phyloP scores from a whole-genome alignment of 2,329 filamentous ascomycete genomes.

The Diaporthe sp. region DNA sequence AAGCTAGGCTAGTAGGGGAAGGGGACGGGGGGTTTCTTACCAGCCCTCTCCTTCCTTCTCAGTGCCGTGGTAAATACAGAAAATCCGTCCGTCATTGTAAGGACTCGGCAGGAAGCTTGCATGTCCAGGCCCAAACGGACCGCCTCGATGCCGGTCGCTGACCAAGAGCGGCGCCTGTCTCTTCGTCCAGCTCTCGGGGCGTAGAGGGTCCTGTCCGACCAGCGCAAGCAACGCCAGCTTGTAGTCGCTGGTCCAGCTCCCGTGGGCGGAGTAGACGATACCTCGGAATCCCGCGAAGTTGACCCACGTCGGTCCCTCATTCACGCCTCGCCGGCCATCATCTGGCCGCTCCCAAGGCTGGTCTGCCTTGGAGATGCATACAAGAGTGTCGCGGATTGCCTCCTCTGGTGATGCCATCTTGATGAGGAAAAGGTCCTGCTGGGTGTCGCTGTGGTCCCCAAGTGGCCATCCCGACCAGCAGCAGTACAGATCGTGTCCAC shows the following conservation, averaged over 20 bases:
- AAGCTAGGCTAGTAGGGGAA: no score
- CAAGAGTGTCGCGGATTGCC: slow-evolving; percentile 32
- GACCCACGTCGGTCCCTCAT: slow-evolving; percentile 43
- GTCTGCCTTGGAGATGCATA: slow-evolving; percentile 39
- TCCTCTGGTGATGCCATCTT: slow-evolving; percentile 41
- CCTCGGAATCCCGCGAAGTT: slow-evolving; percentile 39
- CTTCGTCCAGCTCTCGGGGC: slow-evolving; percentile 36
- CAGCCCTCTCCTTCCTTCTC: slow-evolving; percentile 40
- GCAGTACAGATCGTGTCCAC: slow-evolving; percentile 38
- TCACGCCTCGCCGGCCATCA: slow-evolving; percentile 40
- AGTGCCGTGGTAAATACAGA: slow-evolving; percentile 42
- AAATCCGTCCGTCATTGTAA: slow-evolving; percentile 38
- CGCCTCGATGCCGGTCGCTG: slow-evolving; percentile 34
- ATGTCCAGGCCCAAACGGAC: slow-evolving; percentile 41
- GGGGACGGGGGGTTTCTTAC: no score
- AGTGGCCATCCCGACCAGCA: slow-evolving; percentile 44
- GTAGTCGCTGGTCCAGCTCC: slow-evolving; percentile 43
- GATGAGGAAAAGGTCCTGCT: slow-evolving; percentile 42
- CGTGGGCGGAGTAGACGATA: slow-evolving; percentile 42
- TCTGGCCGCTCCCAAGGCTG: slow-evolving; percentile 42
- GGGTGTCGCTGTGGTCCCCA: slow-evolving; percentile 39
- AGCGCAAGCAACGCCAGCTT: slow-evolving; percentile 40
- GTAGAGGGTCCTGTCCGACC: slow-evolving; percentile 38
- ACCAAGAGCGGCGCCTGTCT: slow-evolving; percentile 34
- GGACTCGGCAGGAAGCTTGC: slow-evolving; percentile 41